Evolutionary conservation across 495 filamentous ascomycete genomes (phyloP).

Genomic region (Choiromyces venosus): DNA sequence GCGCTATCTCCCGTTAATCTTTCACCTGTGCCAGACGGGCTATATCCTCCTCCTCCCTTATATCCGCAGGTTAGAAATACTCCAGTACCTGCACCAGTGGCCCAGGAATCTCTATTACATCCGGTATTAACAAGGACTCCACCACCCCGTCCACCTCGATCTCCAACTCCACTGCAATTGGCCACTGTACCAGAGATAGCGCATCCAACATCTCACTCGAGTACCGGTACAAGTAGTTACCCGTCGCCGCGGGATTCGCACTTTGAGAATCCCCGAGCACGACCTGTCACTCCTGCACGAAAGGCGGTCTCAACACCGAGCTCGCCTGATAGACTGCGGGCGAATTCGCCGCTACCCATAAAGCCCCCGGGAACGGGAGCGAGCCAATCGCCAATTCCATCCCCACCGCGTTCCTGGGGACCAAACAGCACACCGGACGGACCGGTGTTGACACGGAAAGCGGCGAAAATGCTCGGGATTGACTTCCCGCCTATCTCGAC

Average conservation of each 20-base stretch:
- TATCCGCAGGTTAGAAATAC: neutral
- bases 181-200: neutral
- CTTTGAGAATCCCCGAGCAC: slow-evolving; percentile 25
- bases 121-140: neutral
- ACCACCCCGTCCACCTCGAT: neutral
- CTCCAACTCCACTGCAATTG: neutral
- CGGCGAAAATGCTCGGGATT: slow-evolving; percentile 33
- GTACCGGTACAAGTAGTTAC: neutral
- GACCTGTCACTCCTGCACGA: slow-evolving; percentile 15
- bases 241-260: slow-evolving; percentile 2
- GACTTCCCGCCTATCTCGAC: slow-evolving; percentile 9
- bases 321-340: slow-evolving; percentile 1
- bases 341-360: slow-evolving; percentile 2
- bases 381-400: slow-evolving; percentile 5
- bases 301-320: slow-evolving; percentile 4
- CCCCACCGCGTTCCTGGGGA: slow-evolving; percentile 9
- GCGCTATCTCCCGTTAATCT: neutral
- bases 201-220: neutral
- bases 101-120: neutral
- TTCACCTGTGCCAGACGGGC: neutral
- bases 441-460: slow-evolving; percentile 23
- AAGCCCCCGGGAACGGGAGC: slow-evolving; percentile 1
- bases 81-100: neutral
- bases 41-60: neutral
- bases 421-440: slow-evolving; percentile 8